phyloP scores from a whole-genome alignment of 208 protist species.

The Blechomonas ayalai region DNA sequence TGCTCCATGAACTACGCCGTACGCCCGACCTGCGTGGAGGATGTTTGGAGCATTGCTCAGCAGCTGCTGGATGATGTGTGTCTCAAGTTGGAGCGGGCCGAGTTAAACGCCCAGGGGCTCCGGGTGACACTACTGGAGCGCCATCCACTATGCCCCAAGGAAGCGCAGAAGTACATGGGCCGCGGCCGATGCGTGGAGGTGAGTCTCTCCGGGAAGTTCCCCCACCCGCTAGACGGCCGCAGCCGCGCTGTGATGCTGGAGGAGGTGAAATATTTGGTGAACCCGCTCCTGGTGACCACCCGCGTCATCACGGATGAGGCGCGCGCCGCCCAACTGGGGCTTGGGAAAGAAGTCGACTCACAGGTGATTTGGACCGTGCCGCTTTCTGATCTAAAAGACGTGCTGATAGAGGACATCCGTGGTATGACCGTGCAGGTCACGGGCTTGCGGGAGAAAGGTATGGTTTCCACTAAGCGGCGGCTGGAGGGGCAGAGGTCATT shows the following conservation, averaged over 20 bases:
- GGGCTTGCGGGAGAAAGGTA: slow-evolving; percentile 23
- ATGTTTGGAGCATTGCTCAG: slow-evolving; percentile 54
- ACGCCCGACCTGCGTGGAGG: slow-evolving; percentile 36
- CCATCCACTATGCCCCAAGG: slow-evolving; percentile 69
- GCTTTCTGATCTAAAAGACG: slow-evolving; percentile 26
- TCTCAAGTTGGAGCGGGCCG: slow-evolving; percentile 51
- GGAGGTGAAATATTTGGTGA: slow-evolving; percentile 20
- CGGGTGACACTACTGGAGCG: slow-evolving; percentile 74
- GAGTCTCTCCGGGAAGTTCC: slow-evolving; percentile 55
- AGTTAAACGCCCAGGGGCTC: slow-evolving; percentile 23
- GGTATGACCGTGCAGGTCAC: slow-evolving; percentile 80
- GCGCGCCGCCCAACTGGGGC: slow-evolving; percentile 24
- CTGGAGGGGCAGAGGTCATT: slow-evolving; percentile 43
- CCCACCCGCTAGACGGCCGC: slow-evolving; percentile 22
- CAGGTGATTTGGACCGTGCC: slow-evolving; percentile 56
- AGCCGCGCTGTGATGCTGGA: slow-evolving; percentile 36
- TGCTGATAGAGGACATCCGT: slow-evolving; percentile 71
- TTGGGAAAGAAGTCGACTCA: slow-evolving; percentile 7
- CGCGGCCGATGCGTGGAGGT: slow-evolving; percentile 75
- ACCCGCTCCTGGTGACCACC: slow-evolving; percentile 36
- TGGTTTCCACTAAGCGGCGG: neutral
- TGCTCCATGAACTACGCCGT: slow-evolving; percentile 90
- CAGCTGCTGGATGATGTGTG: slow-evolving; percentile 70
- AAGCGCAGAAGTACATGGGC: slow-evolving; percentile 81
- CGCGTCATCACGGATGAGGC: slow-evolving; percentile 36